phyloP scores from a whole-genome alignment of 148 eudicot species.

The Amaranthus hypochondriacus region DNA sequence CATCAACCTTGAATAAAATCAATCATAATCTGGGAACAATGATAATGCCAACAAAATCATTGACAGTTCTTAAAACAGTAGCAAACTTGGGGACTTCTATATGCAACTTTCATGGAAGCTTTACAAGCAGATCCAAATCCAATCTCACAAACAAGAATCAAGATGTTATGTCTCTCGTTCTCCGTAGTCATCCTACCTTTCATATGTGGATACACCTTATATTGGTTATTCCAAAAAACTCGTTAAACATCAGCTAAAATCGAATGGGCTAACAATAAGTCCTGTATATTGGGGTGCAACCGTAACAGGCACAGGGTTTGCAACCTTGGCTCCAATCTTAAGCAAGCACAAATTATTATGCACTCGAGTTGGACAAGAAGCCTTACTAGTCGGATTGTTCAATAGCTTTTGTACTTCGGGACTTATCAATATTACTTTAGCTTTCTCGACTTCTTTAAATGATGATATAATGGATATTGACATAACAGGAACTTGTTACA shows the following conservation, averaged over 20 bases:
- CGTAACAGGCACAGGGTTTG: conserved; percentile 26
- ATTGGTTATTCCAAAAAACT: background rate
- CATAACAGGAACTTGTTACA: background rate
- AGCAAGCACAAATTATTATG: conserved; percentile 31
- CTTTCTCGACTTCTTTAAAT: conserved; percentile 6
- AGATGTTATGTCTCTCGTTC: conserved; percentile 11
- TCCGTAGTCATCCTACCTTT: conserved; percentile 24
- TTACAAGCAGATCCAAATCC: conserved; percentile 33
- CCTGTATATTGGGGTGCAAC: conserved; percentile 31
- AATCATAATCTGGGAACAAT: background rate
- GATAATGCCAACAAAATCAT: conserved; percentile 17
- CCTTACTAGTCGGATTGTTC: conserved; percentile 21
- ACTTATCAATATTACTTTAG: conserved; percentile 14
- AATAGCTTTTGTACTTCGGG: conserved; percentile 28
- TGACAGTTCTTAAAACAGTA: conserved; percentile 27
- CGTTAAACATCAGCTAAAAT: background rate
- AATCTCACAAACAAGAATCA: conserved; percentile 8
- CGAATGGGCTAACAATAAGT: background rate
- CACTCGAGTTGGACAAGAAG: conserved; percentile 26
- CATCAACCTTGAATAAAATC: conserved; percentile 10
- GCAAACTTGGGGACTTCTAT: conserved; percentile 44
- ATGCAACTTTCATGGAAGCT: conserved; percentile 47
- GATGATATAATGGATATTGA: background rate
- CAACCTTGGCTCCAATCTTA: conserved; percentile 28
- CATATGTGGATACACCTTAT: conserved; percentile 19